Percentiles rank a stretch among this genome's conserved stretches.
These are phyloP conservation scores for Ceratobasidium sp. DNA, from an alignment of 1,284 basidiomycete species.

Conservation along the genomic window DNA sequence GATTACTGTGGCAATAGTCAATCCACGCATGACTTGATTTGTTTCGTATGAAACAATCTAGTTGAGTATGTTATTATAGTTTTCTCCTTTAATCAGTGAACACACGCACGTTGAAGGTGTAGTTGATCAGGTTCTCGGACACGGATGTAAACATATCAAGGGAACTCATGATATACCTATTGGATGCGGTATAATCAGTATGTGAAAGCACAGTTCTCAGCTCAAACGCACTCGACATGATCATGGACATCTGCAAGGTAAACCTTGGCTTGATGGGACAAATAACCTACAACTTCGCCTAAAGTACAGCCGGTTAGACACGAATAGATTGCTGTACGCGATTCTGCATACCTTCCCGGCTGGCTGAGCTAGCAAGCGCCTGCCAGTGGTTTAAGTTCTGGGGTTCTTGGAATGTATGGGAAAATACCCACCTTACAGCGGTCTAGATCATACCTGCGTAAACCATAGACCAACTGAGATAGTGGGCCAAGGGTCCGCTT, in stretches of 20 bases:
- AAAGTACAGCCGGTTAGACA: not conserved
- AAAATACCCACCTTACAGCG: conserved; percentile 55
- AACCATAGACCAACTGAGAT: conserved; percentile 68
- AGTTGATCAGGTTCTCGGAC: conserved; percentile 72
- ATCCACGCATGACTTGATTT: conserved; percentile 71
- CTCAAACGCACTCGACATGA: conserved; percentile 65
- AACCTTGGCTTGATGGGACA: conserved; percentile 72
- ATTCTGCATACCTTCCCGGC: conserved; percentile 19
- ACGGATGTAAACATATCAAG: conserved; percentile 74
- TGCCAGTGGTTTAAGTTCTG: not conserved
- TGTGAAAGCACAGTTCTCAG: no score
- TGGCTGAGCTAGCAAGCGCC: conserved; percentile 30
- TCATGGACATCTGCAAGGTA: conserved; percentile 74
- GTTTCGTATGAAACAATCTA: conserved; percentile 66
- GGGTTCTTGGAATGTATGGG: not conserved
- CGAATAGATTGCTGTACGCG: not conserved
- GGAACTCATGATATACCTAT: conserved; percentile 62
- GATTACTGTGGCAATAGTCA: conserved; percentile 70
- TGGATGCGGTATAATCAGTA: not conserved
- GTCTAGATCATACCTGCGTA: conserved; percentile 70
- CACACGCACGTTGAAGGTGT: conserved; percentile 64
- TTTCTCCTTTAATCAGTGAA: not conserved
- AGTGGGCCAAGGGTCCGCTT: conserved; percentile 73
- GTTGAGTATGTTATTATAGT: not conserved
- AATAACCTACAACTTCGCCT: conserved; percentile 59